Evolutionary conservation across 352 stramenopile species (phyloP), one percentile per base, ranked within the genome.

Genomic region (Phytophthora pistaciae): DNA sequence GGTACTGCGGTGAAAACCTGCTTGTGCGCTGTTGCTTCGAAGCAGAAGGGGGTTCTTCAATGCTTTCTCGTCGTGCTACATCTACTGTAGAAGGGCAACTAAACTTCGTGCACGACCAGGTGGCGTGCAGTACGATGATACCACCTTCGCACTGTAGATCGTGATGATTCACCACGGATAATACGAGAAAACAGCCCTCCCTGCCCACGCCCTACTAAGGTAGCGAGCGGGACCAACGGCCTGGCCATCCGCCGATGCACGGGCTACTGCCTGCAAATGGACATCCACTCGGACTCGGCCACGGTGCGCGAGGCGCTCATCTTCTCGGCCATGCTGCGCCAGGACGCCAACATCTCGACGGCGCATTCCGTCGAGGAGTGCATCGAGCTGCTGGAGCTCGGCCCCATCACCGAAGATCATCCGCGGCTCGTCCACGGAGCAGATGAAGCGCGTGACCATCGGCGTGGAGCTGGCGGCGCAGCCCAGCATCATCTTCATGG

Each of bases 281-380:
- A 98, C 66, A 88, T 92, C 25, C 85, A 98, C 50, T 87, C 89
- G 21, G 81, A 93, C n/a, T 75, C 68, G 1, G 70, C 69, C 1
- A 98, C 93, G 1, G 84, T 95, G 4, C 80, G 91, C 20, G 94
- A 98, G 64, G 87, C 91, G 8, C 88, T 98, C 38, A 61, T 75
- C 8, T 98, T 98, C 66, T 93, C 83, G 44, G 91, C 94, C 3
- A 86, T 87, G 48, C 65, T 98, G 29, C 76, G 91, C 23, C 70
- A 82, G 29, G 75, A 75, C 20, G 65, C 68, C 49, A 76, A 56
- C 33, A 58, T 84, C 11, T 59, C 77, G 3, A 74, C 68, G 3
- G 59, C 59, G 3, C 63, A 79, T 20, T 73, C 66, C 0, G 74
- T 78, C 3, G 31, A 76, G n/a, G 71, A 81, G 36, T 77, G 70